Percentiles rank a stretch among this genome's conserved stretches.
phyloP scores from a whole-genome alignment of 306 rosid species.

The Lathyrus aphaca region DNA sequence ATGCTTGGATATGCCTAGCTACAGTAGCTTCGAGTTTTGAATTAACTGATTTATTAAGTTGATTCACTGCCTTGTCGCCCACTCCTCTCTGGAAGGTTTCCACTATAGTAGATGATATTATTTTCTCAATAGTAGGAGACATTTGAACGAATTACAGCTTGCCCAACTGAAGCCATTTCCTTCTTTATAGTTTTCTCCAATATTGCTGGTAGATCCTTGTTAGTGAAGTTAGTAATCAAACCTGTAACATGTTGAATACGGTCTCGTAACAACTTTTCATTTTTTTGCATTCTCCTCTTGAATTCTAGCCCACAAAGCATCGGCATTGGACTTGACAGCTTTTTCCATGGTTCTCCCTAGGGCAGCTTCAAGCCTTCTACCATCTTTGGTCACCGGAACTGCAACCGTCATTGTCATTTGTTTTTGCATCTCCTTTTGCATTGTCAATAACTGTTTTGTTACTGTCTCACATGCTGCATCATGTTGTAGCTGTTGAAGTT shows the following conservation, averaged over 20 bases:
- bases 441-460: constrained; percentile 78
- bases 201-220: constrained; percentile 75
- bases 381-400: constrained; percentile 87
- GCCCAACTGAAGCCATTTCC: constrained; percentile 84
- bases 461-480: too few relatives aligned
- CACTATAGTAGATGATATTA: constrained; percentile 66
- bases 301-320: too few relatives aligned
- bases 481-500: too few relatives aligned
- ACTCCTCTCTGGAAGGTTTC: constrained; percentile 99
- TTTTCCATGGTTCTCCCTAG: constrained; percentile 83
- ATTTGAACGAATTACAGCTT: constrained; percentile 74
- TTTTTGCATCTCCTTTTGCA: constrained; percentile 89
- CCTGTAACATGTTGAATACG: too few relatives aligned
- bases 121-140: constrained; percentile 81
- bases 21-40: too few relatives aligned
- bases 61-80: too few relatives aligned
- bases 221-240: constrained; percentile 68
- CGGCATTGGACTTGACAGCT: constrained; percentile 72
- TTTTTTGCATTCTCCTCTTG: too few relatives aligned
- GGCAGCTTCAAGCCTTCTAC: constrained; percentile 82
- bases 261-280: too few relatives aligned
- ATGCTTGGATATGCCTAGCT: too few relatives aligned
- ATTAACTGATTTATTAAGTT: too few relatives aligned
- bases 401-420: constrained; percentile 76
- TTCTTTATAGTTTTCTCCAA: constrained; percentile 85